These are phyloP conservation scores for Penicillium maclennaniae DNA, from an alignment of 495 filamentous ascomycete genomes.

Conservation along the genomic window DNA sequence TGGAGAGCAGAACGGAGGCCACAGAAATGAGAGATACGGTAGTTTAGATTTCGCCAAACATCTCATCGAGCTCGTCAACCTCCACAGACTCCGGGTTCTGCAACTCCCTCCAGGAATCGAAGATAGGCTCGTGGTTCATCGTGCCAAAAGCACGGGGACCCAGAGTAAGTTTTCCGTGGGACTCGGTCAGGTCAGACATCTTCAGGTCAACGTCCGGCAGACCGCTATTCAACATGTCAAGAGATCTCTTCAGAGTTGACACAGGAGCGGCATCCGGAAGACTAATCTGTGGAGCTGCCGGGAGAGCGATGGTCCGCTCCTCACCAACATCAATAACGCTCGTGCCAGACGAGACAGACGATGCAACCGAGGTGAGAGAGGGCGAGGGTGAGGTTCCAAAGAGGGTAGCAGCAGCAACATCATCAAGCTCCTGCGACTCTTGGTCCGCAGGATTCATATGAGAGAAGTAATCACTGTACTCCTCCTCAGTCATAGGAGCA, in stretches of 20 bases:
- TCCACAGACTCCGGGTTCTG: slow-evolving; percentile 84
- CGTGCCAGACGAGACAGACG: slow-evolving; percentile 49
- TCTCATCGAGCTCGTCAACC: slow-evolving; percentile 86
- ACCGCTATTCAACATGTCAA: slow-evolving; percentile 44
- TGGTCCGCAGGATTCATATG: slow-evolving; percentile 26
- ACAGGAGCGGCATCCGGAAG: slow-evolving; percentile 30
- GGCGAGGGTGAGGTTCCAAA: slow-evolving; percentile 47
- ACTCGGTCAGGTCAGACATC: slow-evolving; percentile 44
- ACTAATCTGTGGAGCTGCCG: slow-evolving; percentile 32
- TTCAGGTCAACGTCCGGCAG: slow-evolving; percentile 44
- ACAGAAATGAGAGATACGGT: background rate
- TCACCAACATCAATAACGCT: slow-evolving; percentile 34
- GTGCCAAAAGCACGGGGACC: slow-evolving; percentile 45
- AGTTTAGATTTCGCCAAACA: slow-evolving; percentile 57
- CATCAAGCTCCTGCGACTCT: slow-evolving; percentile 29
- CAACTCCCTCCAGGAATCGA: slow-evolving; percentile 57
- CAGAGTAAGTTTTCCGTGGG: slow-evolving; percentile 37
- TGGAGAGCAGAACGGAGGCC: background rate
- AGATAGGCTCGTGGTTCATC: slow-evolving; percentile 29
- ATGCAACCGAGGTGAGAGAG: slow-evolving; percentile 43
- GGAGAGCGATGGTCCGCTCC: slow-evolving; percentile 17
- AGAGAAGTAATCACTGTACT: slow-evolving; percentile 44
- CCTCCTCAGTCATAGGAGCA: slow-evolving; percentile 34
- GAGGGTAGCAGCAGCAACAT: slow-evolving; percentile 36
- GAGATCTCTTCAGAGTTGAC: slow-evolving; percentile 40